These are phyloP conservation scores for Larix kaempferi DNA, from an alignment of 75 land plant genomes.

Conservation along the genomic window DNA sequence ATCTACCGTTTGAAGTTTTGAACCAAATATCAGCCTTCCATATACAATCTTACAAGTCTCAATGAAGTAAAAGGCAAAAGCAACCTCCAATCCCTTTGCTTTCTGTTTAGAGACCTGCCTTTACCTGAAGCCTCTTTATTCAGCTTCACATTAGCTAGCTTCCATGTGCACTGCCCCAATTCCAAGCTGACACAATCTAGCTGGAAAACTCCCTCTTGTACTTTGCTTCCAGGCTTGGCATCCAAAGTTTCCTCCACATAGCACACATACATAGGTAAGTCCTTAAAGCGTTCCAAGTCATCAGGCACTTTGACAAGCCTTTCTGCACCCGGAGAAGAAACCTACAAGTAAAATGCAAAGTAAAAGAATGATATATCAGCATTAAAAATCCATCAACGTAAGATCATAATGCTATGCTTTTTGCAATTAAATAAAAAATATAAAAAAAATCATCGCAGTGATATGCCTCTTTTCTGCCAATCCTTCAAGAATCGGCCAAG, in stretches of 20 bases:
- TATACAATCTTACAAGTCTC: slow-evolving; percentile 50
- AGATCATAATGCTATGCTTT: background rate
- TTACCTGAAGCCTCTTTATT: slow-evolving; percentile 61
- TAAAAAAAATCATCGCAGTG: background rate
- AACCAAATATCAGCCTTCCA: slow-evolving; percentile 23
- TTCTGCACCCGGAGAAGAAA: slow-evolving; percentile 95
- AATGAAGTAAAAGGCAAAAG: slow-evolving; percentile 40
- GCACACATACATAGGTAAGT: slow-evolving; percentile 70
- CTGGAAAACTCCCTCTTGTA: slow-evolving; percentile 48
- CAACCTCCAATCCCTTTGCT: slow-evolving; percentile 75
- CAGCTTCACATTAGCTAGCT: slow-evolving; percentile 78
- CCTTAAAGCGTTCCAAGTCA: slow-evolving; percentile 78
- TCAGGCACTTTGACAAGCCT: slow-evolving; percentile 72
- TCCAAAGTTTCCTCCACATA: slow-evolving; percentile 39
- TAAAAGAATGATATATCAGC: too few species aligned
- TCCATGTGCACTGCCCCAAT: slow-evolving; percentile 52
- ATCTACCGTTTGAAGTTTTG: too few species aligned
- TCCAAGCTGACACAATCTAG: slow-evolving; percentile 59
- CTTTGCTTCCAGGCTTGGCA: slow-evolving; percentile 6
- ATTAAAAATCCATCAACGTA: background rate
- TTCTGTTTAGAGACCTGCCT: slow-evolving; percentile 75
- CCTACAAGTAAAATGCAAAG: slow-evolving; percentile 34
- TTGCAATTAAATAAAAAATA: background rate
- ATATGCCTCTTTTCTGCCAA: background rate
- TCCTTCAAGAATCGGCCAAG: background rate